Percentiles rank a stretch among this genome's conserved stretches.
These are phyloP conservation scores for Saccharomycopsis hybrid DNA, from an alignment of 1,139 yeast species.

Conservation along the genomic window DNA sequence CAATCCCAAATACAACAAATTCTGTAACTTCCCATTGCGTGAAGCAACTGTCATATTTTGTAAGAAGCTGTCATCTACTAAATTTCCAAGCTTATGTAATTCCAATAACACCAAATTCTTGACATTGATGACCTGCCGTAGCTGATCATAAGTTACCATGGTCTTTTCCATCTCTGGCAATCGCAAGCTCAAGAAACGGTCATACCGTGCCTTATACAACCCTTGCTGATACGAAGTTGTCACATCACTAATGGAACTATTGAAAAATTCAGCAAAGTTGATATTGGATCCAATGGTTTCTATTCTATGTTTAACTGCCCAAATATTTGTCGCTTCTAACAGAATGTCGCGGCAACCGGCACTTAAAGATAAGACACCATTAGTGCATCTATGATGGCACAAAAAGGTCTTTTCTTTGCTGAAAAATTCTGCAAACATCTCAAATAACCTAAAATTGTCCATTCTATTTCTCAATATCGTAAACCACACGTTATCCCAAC, in stretches of 20 bases:
- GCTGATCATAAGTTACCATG: too few relatives aligned
- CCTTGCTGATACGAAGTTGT: too few relatives aligned
- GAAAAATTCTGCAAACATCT: conserved; percentile 5
- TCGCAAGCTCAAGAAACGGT: too few relatives aligned
- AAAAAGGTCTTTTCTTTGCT: not conserved
- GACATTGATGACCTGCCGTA: too few relatives aligned
- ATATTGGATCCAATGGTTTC: conserved; percentile 11
- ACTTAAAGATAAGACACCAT: not conserved
- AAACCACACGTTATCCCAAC: conserved; percentile 8
- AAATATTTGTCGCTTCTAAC: not conserved
- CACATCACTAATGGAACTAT: not conserved
- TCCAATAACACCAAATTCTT: too few relatives aligned
- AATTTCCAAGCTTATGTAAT: too few relatives aligned
- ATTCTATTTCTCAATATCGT: not conserved
- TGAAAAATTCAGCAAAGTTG: not conserved
- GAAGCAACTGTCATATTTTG: too few relatives aligned
- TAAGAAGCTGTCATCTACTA: too few relatives aligned
- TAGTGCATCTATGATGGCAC: conserved; percentile 1
- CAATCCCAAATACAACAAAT: too few relatives aligned
- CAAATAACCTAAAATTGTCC: conserved; percentile 6
- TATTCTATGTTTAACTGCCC: conserved; percentile 8
- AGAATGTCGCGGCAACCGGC: not conserved
- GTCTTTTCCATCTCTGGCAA: too few relatives aligned
- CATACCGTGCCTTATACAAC: too few relatives aligned
- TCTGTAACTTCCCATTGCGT: too few relatives aligned